Conservation (phyloP, 345 rosid species). For the Dipteronia sinensis region DNA sequence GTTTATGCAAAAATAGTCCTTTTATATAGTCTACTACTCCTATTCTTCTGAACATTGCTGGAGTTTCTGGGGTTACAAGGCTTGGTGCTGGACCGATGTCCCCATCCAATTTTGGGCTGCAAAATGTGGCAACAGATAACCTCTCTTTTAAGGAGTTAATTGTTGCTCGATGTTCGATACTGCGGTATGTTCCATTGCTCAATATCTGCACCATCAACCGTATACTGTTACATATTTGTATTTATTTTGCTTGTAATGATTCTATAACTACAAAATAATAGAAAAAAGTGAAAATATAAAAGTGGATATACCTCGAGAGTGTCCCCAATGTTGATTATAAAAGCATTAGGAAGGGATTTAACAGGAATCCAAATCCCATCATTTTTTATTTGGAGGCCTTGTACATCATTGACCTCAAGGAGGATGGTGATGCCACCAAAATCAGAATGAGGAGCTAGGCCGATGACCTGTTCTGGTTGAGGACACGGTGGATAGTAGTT, state of each 20-base stretch:
- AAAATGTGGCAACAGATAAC: constrained; percentile 37
- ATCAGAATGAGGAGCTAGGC: constrained; percentile 32
- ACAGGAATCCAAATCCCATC: constrained; percentile 48
- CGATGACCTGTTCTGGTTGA: constrained; percentile 12
- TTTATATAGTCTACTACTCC: constrained; percentile 18
- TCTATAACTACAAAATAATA: too few relatives aligned
- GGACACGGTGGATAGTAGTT: background rate
- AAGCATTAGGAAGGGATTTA: constrained; percentile 53
- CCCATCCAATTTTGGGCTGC: constrained; percentile 20
- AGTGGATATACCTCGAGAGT: constrained; percentile 31
- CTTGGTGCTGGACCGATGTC: constrained; percentile 33
- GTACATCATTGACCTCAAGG: constrained; percentile 18
- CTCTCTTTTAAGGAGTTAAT: constrained; percentile 37
- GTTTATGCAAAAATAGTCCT: background rate
- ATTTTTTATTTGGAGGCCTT: constrained; percentile 47
- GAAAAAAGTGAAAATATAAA: too few relatives aligned
- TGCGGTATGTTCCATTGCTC: constrained; percentile 36
- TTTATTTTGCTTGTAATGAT: too few relatives aligned
- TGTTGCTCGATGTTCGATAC: constrained; percentile 39
- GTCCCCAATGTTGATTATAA: constrained; percentile 63
- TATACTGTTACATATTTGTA: too few relatives aligned
- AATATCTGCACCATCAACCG: constrained; percentile 19
- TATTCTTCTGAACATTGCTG: constrained; percentile 22
- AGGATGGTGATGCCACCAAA: constrained; percentile 12
- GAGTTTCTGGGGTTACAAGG: constrained; percentile 22